These are phyloP conservation scores for Coemansia sp. DNA, from an alignment of 192 early-diverging fungal species.

Conservation along the genomic window DNA sequence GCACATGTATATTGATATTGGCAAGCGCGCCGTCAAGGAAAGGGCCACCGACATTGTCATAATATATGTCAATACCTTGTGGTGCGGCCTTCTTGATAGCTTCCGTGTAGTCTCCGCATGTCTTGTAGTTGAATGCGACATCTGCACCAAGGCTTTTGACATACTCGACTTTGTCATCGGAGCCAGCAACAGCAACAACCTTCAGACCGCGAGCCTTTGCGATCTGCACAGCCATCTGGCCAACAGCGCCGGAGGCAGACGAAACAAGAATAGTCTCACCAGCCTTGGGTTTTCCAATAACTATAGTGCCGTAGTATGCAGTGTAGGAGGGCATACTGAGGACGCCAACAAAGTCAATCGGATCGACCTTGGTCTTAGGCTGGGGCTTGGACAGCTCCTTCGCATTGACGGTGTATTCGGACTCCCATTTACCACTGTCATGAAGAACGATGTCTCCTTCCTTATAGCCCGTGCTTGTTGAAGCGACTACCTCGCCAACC, in stretches of 20 bases:
- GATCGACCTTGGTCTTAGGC: constrained; percentile 1
- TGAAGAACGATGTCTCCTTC: constrained; percentile 81
- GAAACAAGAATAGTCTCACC: constrained; percentile 83
- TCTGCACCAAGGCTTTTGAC: constrained; percentile 73
- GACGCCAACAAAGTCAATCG: constrained; percentile 45
- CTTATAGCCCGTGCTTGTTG: constrained; percentile 58
- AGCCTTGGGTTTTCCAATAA: constrained; percentile 69
- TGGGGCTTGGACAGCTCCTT: constrained; percentile 51
- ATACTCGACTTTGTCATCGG: constrained; percentile 78
- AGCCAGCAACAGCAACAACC: constrained; percentile 82
- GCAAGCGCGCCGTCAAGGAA: constrained; percentile 70
- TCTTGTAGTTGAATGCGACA: constrained; percentile 93
- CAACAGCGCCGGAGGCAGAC: constrained; percentile 77
- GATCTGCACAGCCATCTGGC: constrained; percentile 75
- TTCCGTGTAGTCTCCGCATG: constrained; percentile 43
- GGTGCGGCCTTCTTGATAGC: constrained; percentile 66
- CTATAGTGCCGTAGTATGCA: constrained; percentile 66
- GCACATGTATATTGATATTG: constrained; percentile 63
- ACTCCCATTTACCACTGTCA: constrained; percentile 64
- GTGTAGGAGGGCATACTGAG: constrained; percentile 81
- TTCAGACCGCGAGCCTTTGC: constrained; percentile 69
- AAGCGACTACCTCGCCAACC: constrained; percentile 66
- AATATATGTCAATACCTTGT: constrained; percentile 87
- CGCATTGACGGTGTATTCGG: constrained; percentile 56
- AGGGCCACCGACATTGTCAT: constrained; percentile 79